Evolutionary conservation across 2,329 filamentous ascomycete genomes (phyloP), one percentile per base, ranked within the genome.

Genomic region (Magnaporthiopsis incrustans): DNA sequence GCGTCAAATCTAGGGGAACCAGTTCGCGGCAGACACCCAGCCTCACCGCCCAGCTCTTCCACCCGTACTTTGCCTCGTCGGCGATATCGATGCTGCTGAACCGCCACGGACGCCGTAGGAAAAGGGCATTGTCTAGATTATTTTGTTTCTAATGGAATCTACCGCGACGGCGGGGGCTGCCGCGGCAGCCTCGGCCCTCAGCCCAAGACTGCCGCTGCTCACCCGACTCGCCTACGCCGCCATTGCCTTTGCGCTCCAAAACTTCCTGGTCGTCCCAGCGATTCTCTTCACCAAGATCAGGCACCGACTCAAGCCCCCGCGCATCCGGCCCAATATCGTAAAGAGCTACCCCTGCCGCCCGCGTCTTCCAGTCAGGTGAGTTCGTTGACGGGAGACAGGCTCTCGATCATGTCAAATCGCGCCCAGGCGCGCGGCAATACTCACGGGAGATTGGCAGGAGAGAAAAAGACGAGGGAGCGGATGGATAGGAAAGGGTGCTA

Each of bases 301-400:
- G 50, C 50, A 63, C 50, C 30, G 15, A 4, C n/a, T 63, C 56
- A 18, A 32, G 26, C 61, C 61, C 1, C 30, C 53, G 6, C n/a
- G 50, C 11, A 38, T 58, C 61, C 53, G 56, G 25, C 61, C 61
- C 26, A 58, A 27, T n/a, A n/a, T 30, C n/a, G 33, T 56, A 25
- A 63, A 63, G 53, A 58, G 10, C 11, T 63, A 63, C 30, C 50
- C 53, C 4, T 35, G 26, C 5, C 50, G 53, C 32, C 61, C 61
- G 25, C 50, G 33, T 8, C 61, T 63, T 10, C 61, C 61, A 25
- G 57, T 63, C n/a, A 50, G 61, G 61, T 63, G 18, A 58, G 61
- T n/a, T 26, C 25, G 53, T n/a, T n/a, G 6, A 60, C 2, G 8
- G 12, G n/a, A 26, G 22, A 6, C 22, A 8, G 11, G 25, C n/a